A percentile compares a stretch with the other conserved stretches of the same genome.
Conservation (phyloP, 2,329 filamentous ascomycete genomes). For the Beauveria brongniartii region DNA sequence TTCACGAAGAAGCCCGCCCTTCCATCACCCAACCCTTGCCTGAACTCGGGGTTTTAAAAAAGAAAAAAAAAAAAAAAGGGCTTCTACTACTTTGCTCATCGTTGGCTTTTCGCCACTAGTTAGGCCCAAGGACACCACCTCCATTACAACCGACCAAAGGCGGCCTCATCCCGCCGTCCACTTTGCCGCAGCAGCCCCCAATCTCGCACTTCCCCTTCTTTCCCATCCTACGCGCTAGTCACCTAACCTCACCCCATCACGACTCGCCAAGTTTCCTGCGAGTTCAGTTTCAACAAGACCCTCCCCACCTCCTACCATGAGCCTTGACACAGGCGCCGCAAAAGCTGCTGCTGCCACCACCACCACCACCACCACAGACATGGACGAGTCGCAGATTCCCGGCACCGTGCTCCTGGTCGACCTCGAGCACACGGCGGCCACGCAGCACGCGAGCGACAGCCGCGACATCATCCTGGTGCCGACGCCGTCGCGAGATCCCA, state of each 20-base stretch:
- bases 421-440: slow-evolving; percentile 23
- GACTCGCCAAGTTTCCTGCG: neutral
- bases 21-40: too few relatives aligned
- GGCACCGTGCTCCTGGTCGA: slow-evolving; percentile 35
- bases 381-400: slow-evolving; percentile 20
- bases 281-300: neutral
- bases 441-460: slow-evolving; percentile 24
- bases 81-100: too few relatives aligned
- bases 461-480: slow-evolving; percentile 43
- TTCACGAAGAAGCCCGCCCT: too few relatives aligned
- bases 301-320: neutral
- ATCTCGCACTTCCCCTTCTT: neutral
- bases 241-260: neutral
- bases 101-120: too few relatives aligned
- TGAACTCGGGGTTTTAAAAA: too few relatives aligned
- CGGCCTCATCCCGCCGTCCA: too few relatives aligned
- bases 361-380: neutral
- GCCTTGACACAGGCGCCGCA: neutral
- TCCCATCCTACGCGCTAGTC: too few relatives aligned
- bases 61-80: too few relatives aligned
- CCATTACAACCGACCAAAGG: too few relatives aligned
- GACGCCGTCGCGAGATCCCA: slow-evolving; percentile 38
- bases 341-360: neutral
- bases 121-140: too few relatives aligned
- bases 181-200: too few relatives aligned